Conservation (phyloP, 805 yeast genomes). For the Hanseniaspora lindneri region DNA sequence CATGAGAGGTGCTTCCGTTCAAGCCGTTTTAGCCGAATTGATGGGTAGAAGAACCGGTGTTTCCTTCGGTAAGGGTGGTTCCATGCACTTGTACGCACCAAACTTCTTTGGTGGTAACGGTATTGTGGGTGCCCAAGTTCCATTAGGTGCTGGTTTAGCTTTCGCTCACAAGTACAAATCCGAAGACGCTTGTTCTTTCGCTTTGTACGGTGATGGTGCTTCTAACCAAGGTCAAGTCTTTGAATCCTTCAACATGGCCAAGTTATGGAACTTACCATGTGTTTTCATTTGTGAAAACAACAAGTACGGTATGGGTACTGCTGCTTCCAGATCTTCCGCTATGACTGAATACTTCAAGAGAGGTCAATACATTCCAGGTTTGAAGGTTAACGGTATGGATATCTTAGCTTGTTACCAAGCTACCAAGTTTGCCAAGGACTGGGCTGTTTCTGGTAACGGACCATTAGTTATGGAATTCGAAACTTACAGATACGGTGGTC, state of each 20-base stretch:
- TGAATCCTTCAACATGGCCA: constrained; percentile 97
- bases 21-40: constrained; percentile 83
- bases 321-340: constrained; percentile 95
- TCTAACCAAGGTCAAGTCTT: constrained; percentile 99
- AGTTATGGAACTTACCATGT: constrained; percentile 92
- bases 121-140: constrained; percentile 98
- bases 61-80: constrained; percentile 96
- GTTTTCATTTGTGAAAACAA: constrained; percentile 95
- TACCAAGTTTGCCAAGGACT: constrained; percentile 92
- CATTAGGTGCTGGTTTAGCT: constrained; percentile 96
- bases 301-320: constrained; percentile 99
- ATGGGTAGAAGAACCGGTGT: constrained; percentile 95
- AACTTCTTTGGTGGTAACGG: constrained; percentile 99
- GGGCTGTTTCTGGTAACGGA: constrained; percentile 87
- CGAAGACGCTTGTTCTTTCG: constrained; percentile 68
- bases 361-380: constrained; percentile 98
- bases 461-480: constrained; percentile 93
- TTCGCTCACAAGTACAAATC: constrained; percentile 92
- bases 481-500: constrained; percentile 99
- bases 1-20: constrained; percentile 89
- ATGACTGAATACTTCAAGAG: constrained; percentile 94
- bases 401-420: constrained; percentile 90
- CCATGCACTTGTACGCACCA: constrained; percentile 95
- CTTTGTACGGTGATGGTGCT: constrained; percentile 98
- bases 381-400: constrained; percentile 98